Evolutionary conservation across 2,329 filamentous ascomycete genomes (phyloP).

Genomic region (Fusarium sp.): DNA sequence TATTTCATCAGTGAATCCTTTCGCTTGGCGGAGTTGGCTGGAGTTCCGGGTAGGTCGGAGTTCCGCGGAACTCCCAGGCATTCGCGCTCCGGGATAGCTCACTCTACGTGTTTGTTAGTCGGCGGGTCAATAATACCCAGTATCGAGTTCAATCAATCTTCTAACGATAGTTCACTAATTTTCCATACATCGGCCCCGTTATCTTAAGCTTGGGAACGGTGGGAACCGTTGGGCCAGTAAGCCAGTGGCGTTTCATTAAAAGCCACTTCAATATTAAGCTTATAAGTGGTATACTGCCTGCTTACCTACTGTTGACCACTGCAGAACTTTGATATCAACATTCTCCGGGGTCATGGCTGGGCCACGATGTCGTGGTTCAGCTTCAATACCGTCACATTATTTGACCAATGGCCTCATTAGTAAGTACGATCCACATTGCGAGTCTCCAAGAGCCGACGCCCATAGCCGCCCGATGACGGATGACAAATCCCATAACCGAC

Average conservation of each 20-base stretch:
- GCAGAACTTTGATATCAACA: rapidly evolving
- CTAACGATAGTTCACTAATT: rapidly evolving
- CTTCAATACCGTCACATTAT: neutral
- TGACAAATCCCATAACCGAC: neutral
- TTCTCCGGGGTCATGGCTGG: rapidly evolving
- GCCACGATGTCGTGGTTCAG: neutral
- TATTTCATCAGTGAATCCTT: neutral
- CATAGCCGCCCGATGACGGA: neutral
- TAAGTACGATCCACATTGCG: neutral
- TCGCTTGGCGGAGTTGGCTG: neutral
- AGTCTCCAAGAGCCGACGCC: neutral
- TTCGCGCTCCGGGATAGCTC: neutral
- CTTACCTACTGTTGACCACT: neutral
- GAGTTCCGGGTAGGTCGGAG: slow-evolving; percentile 19
- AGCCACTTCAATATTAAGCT: neutral
- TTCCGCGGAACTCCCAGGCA: slow-evolving; percentile 24
- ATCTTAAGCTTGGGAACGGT: neutral
- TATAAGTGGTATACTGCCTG: rapidly evolving
- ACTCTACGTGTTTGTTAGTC: neutral
- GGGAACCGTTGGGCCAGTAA: rapidly evolving
- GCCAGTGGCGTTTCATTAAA: neutral
- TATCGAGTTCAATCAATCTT: neutral
- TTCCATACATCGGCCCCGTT: rapidly evolving
- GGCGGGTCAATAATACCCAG: rapidly evolving
- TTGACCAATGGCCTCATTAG: neutral